Base-by-base conservation (phyloP, 139 green algal species). In the Chlamydomonas urium region DNA sequence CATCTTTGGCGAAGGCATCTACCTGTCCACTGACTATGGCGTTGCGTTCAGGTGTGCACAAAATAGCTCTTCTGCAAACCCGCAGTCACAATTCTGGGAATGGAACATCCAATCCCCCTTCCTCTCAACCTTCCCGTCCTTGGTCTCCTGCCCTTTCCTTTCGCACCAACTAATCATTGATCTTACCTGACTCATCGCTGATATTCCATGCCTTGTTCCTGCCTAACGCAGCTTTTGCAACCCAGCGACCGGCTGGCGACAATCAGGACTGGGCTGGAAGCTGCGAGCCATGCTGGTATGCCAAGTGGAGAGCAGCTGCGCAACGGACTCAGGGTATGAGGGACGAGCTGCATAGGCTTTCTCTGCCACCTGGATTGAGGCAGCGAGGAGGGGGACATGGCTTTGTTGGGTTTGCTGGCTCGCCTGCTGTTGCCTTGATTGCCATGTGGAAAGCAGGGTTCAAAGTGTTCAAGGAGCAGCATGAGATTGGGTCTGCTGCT, bases 231-330 rank as follows among this genome's bases (percentile, higher is more conserved):
- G n/a, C n/a, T n/a, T n/a, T n/a, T n/a, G n/a, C n/a, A n/a, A n/a
- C 35, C 65, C 79, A 1, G 31, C 45, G n/a, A 14, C 38, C 53
- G 33, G 60, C 0, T 80, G 79, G 74, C 47, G 37, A 10, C 60
- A 60, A 2, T 79, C 72, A 21, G 31, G 35, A 2, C 71, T 79
- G 37, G 79, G 79, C 32, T 58, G 56, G 34, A 74, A 74, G 59
- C 38, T 74, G 71, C 65, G 79, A 1, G 69, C 45, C 24, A 38
- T 84, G 71, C 74, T 84, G 53, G 79, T 84, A 71, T 84, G 79
- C 35, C 69, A 84, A 35, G 74, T 84, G 60, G 74, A 84, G 53
- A 47, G 3, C 47, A n/a, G 47, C 36, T 31, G 29, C 32, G 69
- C 48, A 38, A n/a, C 47, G 21, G 47, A 23, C 35, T 42, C n/a